These are phyloP conservation scores for Erythrophleum fordii DNA, from an alignment of 306 rosid species.

Conservation along the genomic window DNA sequence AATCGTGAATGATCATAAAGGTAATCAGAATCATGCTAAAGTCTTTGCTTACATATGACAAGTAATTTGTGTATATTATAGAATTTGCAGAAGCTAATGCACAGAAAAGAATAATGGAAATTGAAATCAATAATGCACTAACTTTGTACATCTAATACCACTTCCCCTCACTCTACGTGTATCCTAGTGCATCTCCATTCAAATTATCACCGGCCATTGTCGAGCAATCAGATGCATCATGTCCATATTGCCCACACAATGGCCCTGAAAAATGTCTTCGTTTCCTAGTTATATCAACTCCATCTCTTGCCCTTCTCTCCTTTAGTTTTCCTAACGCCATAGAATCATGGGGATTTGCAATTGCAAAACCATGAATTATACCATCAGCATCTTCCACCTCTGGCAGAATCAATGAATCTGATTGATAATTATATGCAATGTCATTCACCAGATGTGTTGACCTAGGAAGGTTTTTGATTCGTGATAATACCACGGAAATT, in stretches of 20 bases:
- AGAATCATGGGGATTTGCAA: slow-evolving; percentile 63
- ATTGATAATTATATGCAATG: slow-evolving; percentile 52
- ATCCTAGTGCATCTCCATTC: slow-evolving; percentile 61
- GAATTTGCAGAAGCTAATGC: slow-evolving; percentile 31
- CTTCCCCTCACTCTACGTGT: slow-evolving; percentile 48
- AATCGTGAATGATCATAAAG: slow-evolving; percentile 24
- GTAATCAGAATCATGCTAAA: slow-evolving; percentile 27
- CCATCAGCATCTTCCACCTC: slow-evolving; percentile 74
- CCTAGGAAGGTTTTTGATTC: slow-evolving; percentile 70
- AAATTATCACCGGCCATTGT: slow-evolving; percentile 57
- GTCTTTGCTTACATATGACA: slow-evolving; percentile 5
- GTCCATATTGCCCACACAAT: slow-evolving; percentile 69
- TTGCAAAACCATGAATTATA: slow-evolving; percentile 57
- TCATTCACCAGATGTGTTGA: slow-evolving; percentile 54
- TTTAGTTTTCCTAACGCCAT: slow-evolving; percentile 65
- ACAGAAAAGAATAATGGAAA: slow-evolving; percentile 25
- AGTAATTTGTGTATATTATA: slow-evolving; percentile 11
- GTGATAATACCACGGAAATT: slow-evolving; percentile 64
- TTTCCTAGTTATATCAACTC: slow-evolving; percentile 61
- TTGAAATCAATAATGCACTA: slow-evolving; percentile 38
- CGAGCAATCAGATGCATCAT: slow-evolving; percentile 65
- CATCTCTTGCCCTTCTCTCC: slow-evolving; percentile 78
- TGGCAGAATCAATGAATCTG: slow-evolving; percentile 70
- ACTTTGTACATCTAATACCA: slow-evolving; percentile 36
- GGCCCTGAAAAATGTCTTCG: slow-evolving; percentile 64